Conservation (phyloP, 805 yeast species). For the Yamadazyma olivae region DNA sequence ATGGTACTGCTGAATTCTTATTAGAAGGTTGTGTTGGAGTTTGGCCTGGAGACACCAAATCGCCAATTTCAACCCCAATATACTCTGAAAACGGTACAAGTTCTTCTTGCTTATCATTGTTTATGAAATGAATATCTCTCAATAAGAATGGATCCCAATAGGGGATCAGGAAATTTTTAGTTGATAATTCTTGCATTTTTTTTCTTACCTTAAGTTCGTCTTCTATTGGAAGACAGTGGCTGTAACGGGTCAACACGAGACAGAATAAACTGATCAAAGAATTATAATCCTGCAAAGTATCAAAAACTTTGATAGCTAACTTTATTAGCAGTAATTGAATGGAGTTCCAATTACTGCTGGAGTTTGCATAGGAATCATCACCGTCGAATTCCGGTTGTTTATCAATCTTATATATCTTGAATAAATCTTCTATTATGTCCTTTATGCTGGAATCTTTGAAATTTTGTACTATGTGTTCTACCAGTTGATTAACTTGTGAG, state of each 20-base stretch:
- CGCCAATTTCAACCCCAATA: slow-evolving; percentile 4
- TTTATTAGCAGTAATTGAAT: slow-evolving; percentile 56
- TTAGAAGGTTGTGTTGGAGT: slow-evolving; percentile 2
- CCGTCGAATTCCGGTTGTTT: slow-evolving; percentile 26
- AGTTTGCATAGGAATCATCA: slow-evolving; percentile 18
- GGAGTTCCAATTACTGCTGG: slow-evolving; percentile 45
- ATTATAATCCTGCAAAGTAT: slow-evolving; percentile 44
- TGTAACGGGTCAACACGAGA: slow-evolving; percentile 52
- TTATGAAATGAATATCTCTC: slow-evolving; percentile 43
- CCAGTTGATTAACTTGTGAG: neutral
- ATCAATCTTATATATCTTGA: slow-evolving; percentile 53
- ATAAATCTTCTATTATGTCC: slow-evolving; percentile 23
- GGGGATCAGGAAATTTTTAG: slow-evolving; percentile 25
- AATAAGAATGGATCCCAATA: slow-evolving; percentile 79
- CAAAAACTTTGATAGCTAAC: slow-evolving; percentile 51
- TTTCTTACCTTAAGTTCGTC: slow-evolving; percentile 53
- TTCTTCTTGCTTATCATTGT: slow-evolving; percentile 25
- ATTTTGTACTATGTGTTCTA: neutral
- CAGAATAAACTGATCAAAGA: slow-evolving; percentile 44
- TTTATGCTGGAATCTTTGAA: slow-evolving; percentile 1
- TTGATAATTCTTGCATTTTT: slow-evolving; percentile 22
- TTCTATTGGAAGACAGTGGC: slow-evolving; percentile 48
- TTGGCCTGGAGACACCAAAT: slow-evolving; percentile 8
- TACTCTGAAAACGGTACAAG: slow-evolving; percentile 37
- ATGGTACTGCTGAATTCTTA: slow-evolving; percentile 7